A percentile compares a stretch with the other conserved stretches of the same genome.
These are phyloP conservation scores for Apium graveolens DNA, from an alignment of 129 eudicot genomes.

Conservation along the genomic window DNA sequence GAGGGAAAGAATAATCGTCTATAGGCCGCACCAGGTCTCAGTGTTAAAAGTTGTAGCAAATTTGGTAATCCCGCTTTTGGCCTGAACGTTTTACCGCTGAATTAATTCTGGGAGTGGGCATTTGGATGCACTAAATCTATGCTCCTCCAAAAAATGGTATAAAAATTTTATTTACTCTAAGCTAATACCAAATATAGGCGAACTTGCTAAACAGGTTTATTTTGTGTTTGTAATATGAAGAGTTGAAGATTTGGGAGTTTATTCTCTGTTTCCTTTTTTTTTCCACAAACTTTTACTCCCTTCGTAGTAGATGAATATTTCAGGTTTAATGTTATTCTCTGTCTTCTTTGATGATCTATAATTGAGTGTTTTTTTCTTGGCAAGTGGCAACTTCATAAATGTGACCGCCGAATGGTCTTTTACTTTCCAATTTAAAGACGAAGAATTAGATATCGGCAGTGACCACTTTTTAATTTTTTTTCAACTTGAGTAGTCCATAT, in stretches of 20 bases:
- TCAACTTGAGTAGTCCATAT: too few species aligned
- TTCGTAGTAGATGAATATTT: not conserved
- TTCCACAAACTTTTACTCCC: not conserved
- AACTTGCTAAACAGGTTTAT: not conserved
- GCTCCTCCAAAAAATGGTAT: not conserved
- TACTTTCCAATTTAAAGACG: not conserved
- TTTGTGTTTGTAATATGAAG: not conserved
- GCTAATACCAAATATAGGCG: not conserved
- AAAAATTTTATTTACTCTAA: not conserved
- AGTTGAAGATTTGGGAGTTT: not conserved
- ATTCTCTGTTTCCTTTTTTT: not conserved
- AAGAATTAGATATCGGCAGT: too few species aligned
- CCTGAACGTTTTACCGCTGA: not conserved
- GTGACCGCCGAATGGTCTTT: not conserved
- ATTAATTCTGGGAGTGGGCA: not conserved
- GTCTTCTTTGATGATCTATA: not conserved
- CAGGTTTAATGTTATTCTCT: not conserved
- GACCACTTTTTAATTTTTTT: too few species aligned
- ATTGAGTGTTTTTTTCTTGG: not conserved
- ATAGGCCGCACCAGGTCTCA: not conserved
- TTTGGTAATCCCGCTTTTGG: not conserved
- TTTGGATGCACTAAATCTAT: not conserved
- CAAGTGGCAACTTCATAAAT: not conserved
- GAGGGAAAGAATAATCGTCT: slow-evolving; percentile 1
- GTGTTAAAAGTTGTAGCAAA: not conserved